Percentiles rank a stretch among this genome's conserved stretches.
phyloP scores from a whole-genome alignment of 768 basidiomycete species.

The Tricholoma terreum region DNA sequence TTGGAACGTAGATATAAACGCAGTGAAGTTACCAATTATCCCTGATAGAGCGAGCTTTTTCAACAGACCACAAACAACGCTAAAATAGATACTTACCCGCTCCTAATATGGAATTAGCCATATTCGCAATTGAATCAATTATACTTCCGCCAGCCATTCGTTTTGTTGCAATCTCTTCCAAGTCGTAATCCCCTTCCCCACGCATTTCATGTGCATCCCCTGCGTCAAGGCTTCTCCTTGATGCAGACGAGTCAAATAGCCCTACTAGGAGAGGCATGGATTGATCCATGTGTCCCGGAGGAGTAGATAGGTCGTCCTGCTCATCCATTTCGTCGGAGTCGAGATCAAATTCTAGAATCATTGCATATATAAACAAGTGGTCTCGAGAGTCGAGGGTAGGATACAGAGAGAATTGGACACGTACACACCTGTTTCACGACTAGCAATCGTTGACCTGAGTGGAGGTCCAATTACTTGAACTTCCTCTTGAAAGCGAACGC shows the following conservation, averaged over 20 bases:
- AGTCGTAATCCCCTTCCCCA: conserved; percentile 46
- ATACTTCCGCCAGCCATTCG: conserved; percentile 67
- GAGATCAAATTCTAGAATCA: conserved; percentile 68
- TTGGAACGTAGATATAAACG: not conserved
- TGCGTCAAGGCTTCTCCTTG: conserved; percentile 57
- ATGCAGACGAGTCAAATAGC: conserved; percentile 61
- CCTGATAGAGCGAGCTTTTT: conserved; percentile 14
- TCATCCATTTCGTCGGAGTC: conserved; percentile 64
- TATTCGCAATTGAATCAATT: conserved; percentile 81
- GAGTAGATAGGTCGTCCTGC: conserved; percentile 48
- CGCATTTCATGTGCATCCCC: conserved; percentile 33
- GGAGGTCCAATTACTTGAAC: conserved; percentile 68
- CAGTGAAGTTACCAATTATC: conserved; percentile 20
- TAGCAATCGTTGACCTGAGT: conserved; percentile 67
- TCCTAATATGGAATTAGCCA: conserved; percentile 95
- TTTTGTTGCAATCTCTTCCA: conserved; percentile 72
- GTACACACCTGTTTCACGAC: conserved; percentile 78
- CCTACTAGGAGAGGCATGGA: conserved; percentile 78
- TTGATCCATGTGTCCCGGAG: conserved; percentile 43
- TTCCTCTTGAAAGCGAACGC: conserved; percentile 65
- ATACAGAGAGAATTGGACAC: conserved; percentile 14
- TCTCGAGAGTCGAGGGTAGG: not conserved
- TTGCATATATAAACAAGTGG: conserved; percentile 10
- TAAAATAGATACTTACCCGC: conserved; percentile 55
- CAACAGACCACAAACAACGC: not conserved